These are phyloP conservation scores for Talaromyces sp. DNA, from an alignment of 2,329 filamentous ascomycete species.

Conservation along the genomic window DNA sequence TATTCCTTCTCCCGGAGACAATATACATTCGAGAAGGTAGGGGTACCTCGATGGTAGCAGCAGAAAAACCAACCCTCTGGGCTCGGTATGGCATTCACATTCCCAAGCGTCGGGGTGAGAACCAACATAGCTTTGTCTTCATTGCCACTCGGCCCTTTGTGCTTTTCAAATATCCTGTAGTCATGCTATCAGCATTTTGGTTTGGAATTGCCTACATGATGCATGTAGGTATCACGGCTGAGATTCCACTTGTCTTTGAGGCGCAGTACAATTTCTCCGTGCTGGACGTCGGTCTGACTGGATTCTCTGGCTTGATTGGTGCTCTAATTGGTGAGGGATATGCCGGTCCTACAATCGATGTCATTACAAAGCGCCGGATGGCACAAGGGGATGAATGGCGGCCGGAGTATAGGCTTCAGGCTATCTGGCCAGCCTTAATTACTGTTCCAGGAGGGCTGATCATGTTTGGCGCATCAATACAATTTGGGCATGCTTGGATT, in stretches of 20 bases:
- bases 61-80: constrained; percentile 3
- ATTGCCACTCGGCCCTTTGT: constrained; percentile 10
- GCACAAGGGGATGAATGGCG: constrained; percentile 7
- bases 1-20: constrained; percentile 10
- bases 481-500: constrained; percentile 9
- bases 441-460: constrained; percentile 7
- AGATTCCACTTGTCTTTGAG: constrained; percentile 9
- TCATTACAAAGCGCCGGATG: constrained; percentile 6
- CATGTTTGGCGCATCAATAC: constrained; percentile 8
- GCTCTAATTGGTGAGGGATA: constrained; percentile 6
- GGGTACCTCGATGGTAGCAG: background rate
- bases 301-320: constrained; percentile 8
- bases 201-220: constrained; percentile 11
- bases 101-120: constrained; percentile 9
- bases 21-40: constrained; percentile 8
- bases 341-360: constrained; percentile 6
- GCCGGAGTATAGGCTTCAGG: constrained; percentile 8
- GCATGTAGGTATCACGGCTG: constrained; percentile 9
- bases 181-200: constrained; percentile 10
- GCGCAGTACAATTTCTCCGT: constrained; percentile 9
- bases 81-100: constrained; percentile 8
- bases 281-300: constrained; percentile 8
- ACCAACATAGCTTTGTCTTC: constrained; percentile 9
- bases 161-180: constrained; percentile 8
- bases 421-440: constrained; percentile 8